Evolutionary conservation across 1,284 basidiomycete genomes (phyloP), one percentile per base, ranked within the genome.

Genomic region (Leccinum angustisporum): DNA sequence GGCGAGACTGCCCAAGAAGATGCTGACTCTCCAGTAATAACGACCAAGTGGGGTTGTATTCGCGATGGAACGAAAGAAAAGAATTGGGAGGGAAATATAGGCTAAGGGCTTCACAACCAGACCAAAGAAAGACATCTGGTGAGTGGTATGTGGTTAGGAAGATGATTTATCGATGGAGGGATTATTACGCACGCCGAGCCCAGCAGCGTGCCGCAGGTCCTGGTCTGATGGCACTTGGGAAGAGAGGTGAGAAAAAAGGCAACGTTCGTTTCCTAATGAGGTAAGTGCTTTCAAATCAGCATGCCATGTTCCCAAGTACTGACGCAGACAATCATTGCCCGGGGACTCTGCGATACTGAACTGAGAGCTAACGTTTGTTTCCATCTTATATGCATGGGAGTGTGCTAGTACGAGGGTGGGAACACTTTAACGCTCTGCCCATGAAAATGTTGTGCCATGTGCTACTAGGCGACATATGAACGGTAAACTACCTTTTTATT

Each of bases 1-100:
- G 18, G 86, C 86, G 55, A 98, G 74, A 1, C 89, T 86, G 9
- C 87, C 85, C 54, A 95, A 76, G 75, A 95, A 98, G 57, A 94
- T 70, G 10, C 83, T 81, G 50, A 90, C 75, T 63, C 91, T 87
- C 70, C 90, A 83, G 77, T 92, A 94, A 74, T 91, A 92, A 60
- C 85, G 81, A 46, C 81, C 83, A 57, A 80, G 67, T 16, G 86
- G 82, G 1, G 85, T 86, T 6, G 78, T 71, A 38, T 81, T 77
- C 8, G 86, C 80, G 61, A 89, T 76, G 54, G 83, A 81, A 59
- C 84, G 84, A 46, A 89, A 78, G 58, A 89, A 72, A 67, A 90
- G 78, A 65, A 85, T 70, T 2, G 90, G 90, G 46, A 91, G 78
- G 31, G 90, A 90, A 63, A 91, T 68, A 69, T 91, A 92, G 55